These are phyloP conservation scores for Castanospermum australe DNA, from an alignment of 306 rosid species.

Conservation along the genomic window DNA sequence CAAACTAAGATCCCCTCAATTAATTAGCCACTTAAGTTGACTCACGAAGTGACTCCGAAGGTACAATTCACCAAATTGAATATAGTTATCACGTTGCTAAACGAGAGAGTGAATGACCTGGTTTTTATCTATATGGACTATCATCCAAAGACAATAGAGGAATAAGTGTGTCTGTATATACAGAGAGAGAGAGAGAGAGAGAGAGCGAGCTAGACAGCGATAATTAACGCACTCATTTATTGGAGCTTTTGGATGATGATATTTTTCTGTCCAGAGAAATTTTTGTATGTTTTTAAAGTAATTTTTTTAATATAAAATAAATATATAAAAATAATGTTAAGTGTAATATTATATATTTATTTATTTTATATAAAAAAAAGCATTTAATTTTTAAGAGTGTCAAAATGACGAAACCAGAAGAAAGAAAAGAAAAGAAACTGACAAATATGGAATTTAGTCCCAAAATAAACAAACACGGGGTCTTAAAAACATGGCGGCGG, in stretches of 20 bases:
- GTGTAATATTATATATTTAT: too few species aligned
- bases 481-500: background rate
- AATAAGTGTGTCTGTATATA: background rate
- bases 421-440: background rate
- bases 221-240: background rate
- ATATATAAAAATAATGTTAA: too few species aligned
- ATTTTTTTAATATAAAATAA: too few species aligned
- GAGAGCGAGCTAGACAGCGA: background rate
- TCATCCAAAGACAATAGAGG: background rate
- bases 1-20: background rate
- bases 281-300: too few species aligned
- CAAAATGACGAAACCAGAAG: background rate
- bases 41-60: background rate
- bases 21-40: background rate
- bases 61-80: background rate
- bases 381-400: too few species aligned
- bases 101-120: background rate
- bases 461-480: background rate
- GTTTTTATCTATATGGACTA: background rate
- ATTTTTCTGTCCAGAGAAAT: background rate
- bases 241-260: background rate
- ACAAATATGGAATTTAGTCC: background rate
- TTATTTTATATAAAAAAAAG: too few species aligned
- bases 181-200: background rate
- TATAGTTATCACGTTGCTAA: background rate